Evolutionary conservation across 192 early-diverging fungal species (phyloP), one percentile per base, ranked within the genome.

Genomic region (Umbelopsis sp.): DNA sequence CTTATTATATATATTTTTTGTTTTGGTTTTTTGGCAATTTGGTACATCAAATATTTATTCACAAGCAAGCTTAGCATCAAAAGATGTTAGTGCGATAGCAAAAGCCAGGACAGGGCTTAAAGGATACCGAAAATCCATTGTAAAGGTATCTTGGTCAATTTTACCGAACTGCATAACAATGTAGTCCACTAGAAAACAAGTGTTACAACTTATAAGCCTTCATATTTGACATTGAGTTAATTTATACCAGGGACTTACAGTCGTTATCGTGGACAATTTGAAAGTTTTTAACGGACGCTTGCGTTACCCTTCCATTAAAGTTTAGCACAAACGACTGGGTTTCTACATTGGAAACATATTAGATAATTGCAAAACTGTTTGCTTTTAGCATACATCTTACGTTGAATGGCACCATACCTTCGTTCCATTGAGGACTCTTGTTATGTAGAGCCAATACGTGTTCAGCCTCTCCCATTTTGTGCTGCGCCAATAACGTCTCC

Each of bases 261-360:
- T 97, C 94, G 45, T 96, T 86, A 36, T 94, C 92, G 73, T 95
- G 93, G 17, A 99, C 91, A 36, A 99, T 92, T 81, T 98, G 96
- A 75, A 99, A 97, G 77, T 98, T 99, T 74, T 99, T 99, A 12
- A 98, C 96, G 0, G 95, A 96, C 1, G 96, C 90, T 70, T 91
- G 71, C 11, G 89, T 90, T 1, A 99, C 94, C 12, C 97, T 82
- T 0, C 94, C 94, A 50, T 88, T 92, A 76, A 99, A 99, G 75
- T 98, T 97, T n/a, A 99, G 75, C 1, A 95, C 93, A 85, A 91
- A 98, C 20, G 94, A 92, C 66, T 91, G 84, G 8, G 92, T 94
- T 45, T 96, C 95, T 93, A 81, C 2, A 10, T 22, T 69, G 22
- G 26, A 24, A 8, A 44, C 8, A 34, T 7, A 20, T 71, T 16